phyloP scores from a whole-genome alignment of 495 filamentous ascomycete species.

The Lophium mytilinum region DNA sequence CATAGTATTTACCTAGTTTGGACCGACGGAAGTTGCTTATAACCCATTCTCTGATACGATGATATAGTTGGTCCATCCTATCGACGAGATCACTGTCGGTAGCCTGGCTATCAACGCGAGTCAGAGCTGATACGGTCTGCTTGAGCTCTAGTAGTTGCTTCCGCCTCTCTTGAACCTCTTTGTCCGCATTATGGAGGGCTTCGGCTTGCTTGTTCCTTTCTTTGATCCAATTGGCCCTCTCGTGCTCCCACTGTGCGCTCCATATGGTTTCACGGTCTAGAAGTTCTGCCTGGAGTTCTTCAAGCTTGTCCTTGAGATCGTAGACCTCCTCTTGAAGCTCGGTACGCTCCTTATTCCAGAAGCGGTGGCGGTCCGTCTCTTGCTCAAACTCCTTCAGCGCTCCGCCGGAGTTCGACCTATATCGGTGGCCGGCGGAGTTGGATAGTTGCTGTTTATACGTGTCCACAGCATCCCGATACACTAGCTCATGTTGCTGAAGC shows the following conservation, averaged over 20 bases:
- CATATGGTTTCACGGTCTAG: slow-evolving; percentile 4
- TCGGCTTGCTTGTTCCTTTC: slow-evolving; percentile 20
- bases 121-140: slow-evolving; percentile 28
- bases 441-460: slow-evolving; percentile 13
- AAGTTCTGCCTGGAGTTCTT: slow-evolving; percentile 14
- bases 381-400: slow-evolving; percentile 3
- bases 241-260: not conserved
- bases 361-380: not conserved
- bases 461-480: slow-evolving; percentile 15
- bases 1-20: slow-evolving; percentile 3
- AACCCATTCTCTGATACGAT: slow-evolving; percentile 34
- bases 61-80: slow-evolving; percentile 22
- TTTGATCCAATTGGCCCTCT: not conserved
- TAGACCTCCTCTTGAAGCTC: slow-evolving; percentile 14
- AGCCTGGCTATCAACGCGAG: slow-evolving; percentile 26
- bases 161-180: slow-evolving; percentile 23
- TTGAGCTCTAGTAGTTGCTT: slow-evolving; percentile 31
- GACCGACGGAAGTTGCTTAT: slow-evolving; percentile 31
- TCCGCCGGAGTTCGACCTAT: not conserved
- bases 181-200: slow-evolving; percentile 15
- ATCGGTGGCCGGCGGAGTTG: not conserved
- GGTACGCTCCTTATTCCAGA: not conserved
- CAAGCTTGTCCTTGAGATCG: slow-evolving; percentile 14
- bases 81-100: slow-evolving; percentile 28
- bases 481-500: slow-evolving; percentile 2